Percentiles rank a stretch among this genome's conserved stretches.
These are phyloP conservation scores for Rhododendron molle DNA, from an alignment of 148 eudicot species.

Conservation along the genomic window DNA sequence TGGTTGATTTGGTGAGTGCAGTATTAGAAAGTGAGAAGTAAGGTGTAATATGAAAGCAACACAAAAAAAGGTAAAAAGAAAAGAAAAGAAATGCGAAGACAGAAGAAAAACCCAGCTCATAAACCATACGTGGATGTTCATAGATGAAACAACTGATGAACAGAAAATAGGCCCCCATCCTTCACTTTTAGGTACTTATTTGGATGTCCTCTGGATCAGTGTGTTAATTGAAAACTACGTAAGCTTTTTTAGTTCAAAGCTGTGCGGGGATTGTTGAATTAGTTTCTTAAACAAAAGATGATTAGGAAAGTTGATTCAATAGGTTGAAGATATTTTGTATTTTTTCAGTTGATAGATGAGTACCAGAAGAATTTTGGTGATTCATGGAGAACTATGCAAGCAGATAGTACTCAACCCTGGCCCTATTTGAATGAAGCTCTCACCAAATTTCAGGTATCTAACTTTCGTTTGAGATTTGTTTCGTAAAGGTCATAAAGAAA, in stretches of 20 bases:
- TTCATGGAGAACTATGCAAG: conserved; percentile 62
- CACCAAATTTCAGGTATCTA: conserved; percentile 66
- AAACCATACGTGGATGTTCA: background rate
- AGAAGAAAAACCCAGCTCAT: background rate
- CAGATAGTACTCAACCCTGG: conserved; percentile 76
- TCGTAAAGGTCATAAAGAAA: background rate
- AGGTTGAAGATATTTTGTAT: background rate
- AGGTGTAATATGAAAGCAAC: too few species aligned
- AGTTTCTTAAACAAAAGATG: background rate
- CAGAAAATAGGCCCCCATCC: background rate
- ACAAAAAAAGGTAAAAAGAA: background rate
- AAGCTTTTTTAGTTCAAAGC: background rate
- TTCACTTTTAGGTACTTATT: background rate
- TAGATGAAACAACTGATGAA: background rate
- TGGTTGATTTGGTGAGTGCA: too few species aligned
- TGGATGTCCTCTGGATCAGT: background rate
- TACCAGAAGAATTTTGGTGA: conserved; percentile 84
- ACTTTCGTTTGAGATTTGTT: background rate
- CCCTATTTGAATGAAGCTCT: conserved; percentile 83
- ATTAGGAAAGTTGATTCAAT: background rate
- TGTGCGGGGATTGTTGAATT: background rate
- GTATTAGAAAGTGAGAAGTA: too few species aligned
- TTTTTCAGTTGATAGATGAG: conserved; percentile 73
- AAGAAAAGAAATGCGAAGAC: background rate
- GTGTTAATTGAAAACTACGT: background rate